These are phyloP conservation scores for Rutstroemia sp. DNA, from an alignment of 2,329 filamentous ascomycete genomes.

Conservation along the genomic window DNA sequence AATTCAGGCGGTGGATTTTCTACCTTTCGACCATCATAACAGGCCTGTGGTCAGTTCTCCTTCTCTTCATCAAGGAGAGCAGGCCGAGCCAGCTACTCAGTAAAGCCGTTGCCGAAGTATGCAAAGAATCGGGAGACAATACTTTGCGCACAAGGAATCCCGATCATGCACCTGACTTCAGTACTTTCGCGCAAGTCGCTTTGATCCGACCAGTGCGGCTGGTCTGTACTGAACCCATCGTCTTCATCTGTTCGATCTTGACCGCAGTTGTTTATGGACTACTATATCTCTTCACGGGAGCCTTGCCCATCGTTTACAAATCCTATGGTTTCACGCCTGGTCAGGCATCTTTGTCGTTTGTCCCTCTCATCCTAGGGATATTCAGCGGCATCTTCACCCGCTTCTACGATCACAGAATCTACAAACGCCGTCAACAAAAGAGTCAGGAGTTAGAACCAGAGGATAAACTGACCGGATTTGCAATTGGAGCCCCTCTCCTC, in stretches of 20 bases:
- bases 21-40: conserved; percentile 36
- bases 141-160: conserved; percentile 30
- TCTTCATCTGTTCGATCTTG: conserved; percentile 36
- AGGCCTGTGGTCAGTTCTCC: conserved; percentile 28
- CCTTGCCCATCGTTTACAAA: conserved; percentile 34
- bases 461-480: conserved; percentile 40
- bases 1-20: conserved; percentile 37
- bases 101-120: conserved; percentile 25
- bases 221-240: conserved; percentile 41
- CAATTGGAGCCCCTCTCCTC: conserved; percentile 36
- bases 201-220: conserved; percentile 35
- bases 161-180: conserved; percentile 32
- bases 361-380: conserved; percentile 34
- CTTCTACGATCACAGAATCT: conserved; percentile 34
- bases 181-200: conserved; percentile 32
- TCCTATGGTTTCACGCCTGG: conserved; percentile 29
- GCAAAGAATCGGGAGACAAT: conserved; percentile 20
- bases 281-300: conserved; percentile 42
- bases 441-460: conserved; percentile 30
- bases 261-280: conserved; percentile 36
- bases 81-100: conserved; percentile 37
- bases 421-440: conserved; percentile 14
- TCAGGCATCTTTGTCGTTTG: conserved; percentile 33
- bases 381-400: conserved; percentile 37
- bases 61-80: conserved; percentile 35